Evolutionary conservation across 2,329 filamentous ascomycete species (phyloP).

Genomic region (Penicillium occitanis): DNA sequence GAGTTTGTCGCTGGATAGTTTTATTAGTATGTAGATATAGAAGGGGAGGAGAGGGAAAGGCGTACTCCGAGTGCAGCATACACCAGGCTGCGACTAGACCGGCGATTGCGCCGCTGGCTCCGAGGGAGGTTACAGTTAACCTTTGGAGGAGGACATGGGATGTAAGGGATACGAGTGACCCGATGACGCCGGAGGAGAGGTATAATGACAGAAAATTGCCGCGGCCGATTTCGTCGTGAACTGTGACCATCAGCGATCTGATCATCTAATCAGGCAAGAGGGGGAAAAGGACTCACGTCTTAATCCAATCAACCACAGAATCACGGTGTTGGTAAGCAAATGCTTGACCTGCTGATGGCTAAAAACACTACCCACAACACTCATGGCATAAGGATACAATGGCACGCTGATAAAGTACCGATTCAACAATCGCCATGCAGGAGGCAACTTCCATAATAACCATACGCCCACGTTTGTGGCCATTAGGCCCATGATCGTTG

Average conservation of each 20-base stretch:
- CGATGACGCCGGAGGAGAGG: slow-evolving; percentile 49
- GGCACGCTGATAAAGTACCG: slow-evolving; percentile 56
- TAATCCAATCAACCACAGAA: slow-evolving; percentile 56
- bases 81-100: slow-evolving; percentile 54
- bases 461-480: slow-evolving; percentile 53
- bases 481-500: slow-evolving; percentile 53
- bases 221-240: slow-evolving; percentile 58
- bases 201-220: slow-evolving; percentile 57
- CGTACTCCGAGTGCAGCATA: slow-evolving; percentile 48
- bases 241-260: slow-evolving; percentile 25
- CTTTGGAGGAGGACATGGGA: slow-evolving; percentile 45
- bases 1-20: slow-evolving; percentile 31
- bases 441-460: slow-evolving; percentile 54
- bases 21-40: not conserved
- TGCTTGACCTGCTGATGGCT: slow-evolving; percentile 57
- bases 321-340: slow-evolving; percentile 54
- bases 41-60: slow-evolving; percentile 2
- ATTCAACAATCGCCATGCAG: slow-evolving; percentile 57
- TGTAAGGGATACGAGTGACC: slow-evolving; percentile 48
- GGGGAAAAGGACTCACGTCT: slow-evolving; percentile 36
- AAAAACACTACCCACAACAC: slow-evolving; percentile 56
- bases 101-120: slow-evolving; percentile 52
- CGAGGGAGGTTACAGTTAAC: slow-evolving; percentile 50
- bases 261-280: not conserved
- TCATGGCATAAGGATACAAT: slow-evolving; percentile 53